Conservation (phyloP, 2,329 filamentous ascomycete genomes). For the Fusarium sp. region DNA sequence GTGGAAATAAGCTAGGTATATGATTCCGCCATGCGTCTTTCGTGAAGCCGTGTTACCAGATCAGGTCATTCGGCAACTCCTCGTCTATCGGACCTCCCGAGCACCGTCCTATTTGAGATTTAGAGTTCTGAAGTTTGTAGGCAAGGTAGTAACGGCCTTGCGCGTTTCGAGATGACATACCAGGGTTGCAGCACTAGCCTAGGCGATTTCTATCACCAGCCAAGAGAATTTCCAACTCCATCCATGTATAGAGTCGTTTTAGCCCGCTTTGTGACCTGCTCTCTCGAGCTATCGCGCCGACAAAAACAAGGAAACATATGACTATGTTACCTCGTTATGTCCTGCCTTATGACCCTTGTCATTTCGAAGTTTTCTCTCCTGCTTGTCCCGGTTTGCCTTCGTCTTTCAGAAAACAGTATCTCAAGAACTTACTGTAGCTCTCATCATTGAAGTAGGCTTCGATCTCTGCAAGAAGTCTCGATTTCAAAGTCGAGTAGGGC, state of each 20-base stretch:
- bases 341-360: neutral
- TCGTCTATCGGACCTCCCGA: constrained; percentile 14
- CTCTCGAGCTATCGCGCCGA: constrained; percentile 9
- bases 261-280: neutral
- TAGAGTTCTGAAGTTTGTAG: neutral
- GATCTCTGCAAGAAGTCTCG: constrained; percentile 24
- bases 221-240: neutral
- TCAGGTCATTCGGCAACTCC: constrained; percentile 17
- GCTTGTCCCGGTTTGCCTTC: neutral
- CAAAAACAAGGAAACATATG: neutral
- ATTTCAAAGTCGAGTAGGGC: constrained; percentile 33
- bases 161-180: constrained; percentile 1
- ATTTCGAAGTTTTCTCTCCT: neutral
- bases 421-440: neutral
- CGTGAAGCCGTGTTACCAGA: neutral
- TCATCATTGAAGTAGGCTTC: neutral
- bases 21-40: neutral
- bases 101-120: neutral
- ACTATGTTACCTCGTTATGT: neutral
- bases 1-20: constrained; percentile 18
- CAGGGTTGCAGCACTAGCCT: constrained; percentile 5
- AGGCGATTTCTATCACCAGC: neutral
- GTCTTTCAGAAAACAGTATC: neutral
- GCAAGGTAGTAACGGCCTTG: constrained; percentile 1
- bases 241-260: neutral